Percentiles rank a stretch among this genome's conserved stretches.
Evolutionary conservation across 2,329 filamentous ascomycete genomes (phyloP).

Genomic region (Coniochaeta pulveracea): DNA sequence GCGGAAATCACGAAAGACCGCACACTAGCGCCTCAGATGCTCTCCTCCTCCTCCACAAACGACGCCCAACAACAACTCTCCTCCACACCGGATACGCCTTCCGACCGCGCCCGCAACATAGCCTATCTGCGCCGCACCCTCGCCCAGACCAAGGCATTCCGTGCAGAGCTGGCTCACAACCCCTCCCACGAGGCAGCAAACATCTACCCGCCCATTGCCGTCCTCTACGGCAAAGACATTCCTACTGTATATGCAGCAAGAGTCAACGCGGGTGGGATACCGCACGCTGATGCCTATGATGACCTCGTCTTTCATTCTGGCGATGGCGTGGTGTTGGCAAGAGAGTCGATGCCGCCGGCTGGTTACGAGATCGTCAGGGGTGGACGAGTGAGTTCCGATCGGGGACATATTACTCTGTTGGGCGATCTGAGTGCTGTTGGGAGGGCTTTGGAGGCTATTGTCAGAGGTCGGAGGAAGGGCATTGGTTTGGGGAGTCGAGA

Average conservation of each 20-base stretch:
- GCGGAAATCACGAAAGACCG: constrained; percentile 19
- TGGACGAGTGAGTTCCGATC: constrained; percentile 67
- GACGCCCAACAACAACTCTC: constrained; percentile 9
- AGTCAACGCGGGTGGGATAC: constrained; percentile 61
- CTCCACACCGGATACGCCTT: constrained; percentile 14
- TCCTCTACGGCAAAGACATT: constrained; percentile 78
- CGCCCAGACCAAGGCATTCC: constrained; percentile 60
- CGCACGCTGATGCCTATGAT: constrained; percentile 68
- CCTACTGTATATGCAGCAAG: constrained; percentile 77
- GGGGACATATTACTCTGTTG: constrained; percentile 78
- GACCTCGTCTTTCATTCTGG: constrained; percentile 78
- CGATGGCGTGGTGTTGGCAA: constrained; percentile 80
- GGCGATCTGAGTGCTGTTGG: constrained; percentile 79
- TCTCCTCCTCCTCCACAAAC: constrained; percentile 12
- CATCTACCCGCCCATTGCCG: constrained; percentile 66
- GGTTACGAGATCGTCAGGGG: constrained; percentile 66
- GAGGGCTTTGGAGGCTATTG: constrained; percentile 56
- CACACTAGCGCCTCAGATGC: constrained; percentile 36
- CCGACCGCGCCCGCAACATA: constrained; percentile 33
- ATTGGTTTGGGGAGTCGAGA: constrained; percentile 46
- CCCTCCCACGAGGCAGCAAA: constrained; percentile 52
- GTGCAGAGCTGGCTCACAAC: constrained; percentile 56
- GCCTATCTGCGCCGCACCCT: constrained; percentile 69
- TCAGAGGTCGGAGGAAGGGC: constrained; percentile 56
- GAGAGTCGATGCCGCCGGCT: constrained; percentile 71